Evolutionary conservation across 2,329 filamentous ascomycete species (phyloP).

Genomic region (Trichophyton schoenleinii): DNA sequence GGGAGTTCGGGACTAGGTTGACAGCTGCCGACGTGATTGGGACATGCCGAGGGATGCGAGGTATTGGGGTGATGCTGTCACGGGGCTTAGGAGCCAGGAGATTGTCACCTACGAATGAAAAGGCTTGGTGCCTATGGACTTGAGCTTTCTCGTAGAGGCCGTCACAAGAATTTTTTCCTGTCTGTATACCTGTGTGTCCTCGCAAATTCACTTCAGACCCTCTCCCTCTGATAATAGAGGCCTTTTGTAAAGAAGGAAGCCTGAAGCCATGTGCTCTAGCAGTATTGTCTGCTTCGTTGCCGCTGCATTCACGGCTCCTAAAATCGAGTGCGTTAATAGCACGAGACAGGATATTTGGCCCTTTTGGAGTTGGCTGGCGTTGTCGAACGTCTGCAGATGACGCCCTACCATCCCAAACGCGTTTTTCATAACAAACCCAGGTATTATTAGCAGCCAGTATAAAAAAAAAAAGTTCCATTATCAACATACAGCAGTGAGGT

Average conservation of each 20-base stretch:
- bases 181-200: background rate
- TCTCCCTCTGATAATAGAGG: background rate
- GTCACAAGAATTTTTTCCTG: background rate
- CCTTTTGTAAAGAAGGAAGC: background rate
- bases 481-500: background rate
- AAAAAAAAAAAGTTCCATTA: background rate
- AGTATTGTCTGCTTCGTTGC: background rate
- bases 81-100: constrained; percentile 8
- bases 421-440: background rate
- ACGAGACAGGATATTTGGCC: constrained; percentile 8
- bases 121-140: background rate
- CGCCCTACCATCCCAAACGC: background rate
- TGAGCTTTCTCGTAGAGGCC: background rate
- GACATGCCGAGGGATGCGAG: constrained; percentile 6
- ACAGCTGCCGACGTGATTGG: constrained; percentile 12
- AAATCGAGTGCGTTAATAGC: constrained; percentile 12
- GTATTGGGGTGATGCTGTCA: background rate
- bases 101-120: background rate
- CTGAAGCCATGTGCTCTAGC: background rate
- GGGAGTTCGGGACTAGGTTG: constrained; percentile 7
- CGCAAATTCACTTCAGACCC: background rate
- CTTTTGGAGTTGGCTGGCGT: background rate
- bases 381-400: background rate
- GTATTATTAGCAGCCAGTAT: background rate
- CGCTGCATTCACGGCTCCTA: constrained; percentile 7